These are phyloP conservation scores for Ambrosia artemisiifolia DNA, from an alignment of 129 eudicot genomes.

Conservation along the genomic window DNA sequence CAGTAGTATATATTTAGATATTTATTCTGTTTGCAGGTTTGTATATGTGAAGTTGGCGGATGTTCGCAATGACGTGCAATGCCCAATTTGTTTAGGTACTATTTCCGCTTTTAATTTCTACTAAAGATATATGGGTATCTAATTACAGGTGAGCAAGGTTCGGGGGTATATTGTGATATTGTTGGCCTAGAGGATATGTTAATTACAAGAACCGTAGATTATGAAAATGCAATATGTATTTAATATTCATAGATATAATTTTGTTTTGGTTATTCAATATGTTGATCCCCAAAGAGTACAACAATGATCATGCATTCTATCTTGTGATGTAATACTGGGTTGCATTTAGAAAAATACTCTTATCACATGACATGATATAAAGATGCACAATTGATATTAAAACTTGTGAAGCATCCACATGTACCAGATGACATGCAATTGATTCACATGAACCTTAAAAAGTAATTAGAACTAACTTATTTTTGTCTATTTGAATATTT, in stretches of 20 bases:
- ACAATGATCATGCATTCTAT: not conserved
- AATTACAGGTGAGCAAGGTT: not conserved
- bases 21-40: conserved; percentile 44
- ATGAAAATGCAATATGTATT: not conserved
- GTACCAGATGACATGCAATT: not conserved
- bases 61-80: conserved; percentile 84
- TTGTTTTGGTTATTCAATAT: conserved; percentile 9
- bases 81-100: conserved; percentile 83
- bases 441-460: not conserved
- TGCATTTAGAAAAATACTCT: conserved; percentile 6
- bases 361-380: not conserved
- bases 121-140: not conserved
- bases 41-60: conserved; percentile 57
- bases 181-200: not conserved
- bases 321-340: conserved; percentile 1
- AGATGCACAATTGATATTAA: not conserved
- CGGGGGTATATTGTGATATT: not conserved
- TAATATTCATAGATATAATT: not conserved
- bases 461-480: not conserved
- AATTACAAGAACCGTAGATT: not conserved
- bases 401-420: not conserved
- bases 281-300: conserved; percentile 5
- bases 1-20: not conserved
- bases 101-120: not conserved
- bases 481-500: not conserved